Conservation (phyloP, 139 green algal species). For the Chlamydomonas applanata region DNA sequence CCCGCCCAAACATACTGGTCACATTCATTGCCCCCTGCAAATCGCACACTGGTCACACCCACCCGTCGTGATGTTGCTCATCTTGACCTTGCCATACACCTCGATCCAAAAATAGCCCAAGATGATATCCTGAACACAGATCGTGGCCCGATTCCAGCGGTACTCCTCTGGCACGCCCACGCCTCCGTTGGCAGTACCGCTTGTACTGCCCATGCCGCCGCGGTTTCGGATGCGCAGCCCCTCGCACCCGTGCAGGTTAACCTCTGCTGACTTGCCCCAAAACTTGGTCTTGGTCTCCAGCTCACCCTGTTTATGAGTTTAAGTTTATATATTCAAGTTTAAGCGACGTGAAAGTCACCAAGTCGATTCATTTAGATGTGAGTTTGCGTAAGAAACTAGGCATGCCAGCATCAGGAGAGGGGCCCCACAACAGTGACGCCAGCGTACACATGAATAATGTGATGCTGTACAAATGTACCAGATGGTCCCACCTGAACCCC, state of each 20-base stretch:
- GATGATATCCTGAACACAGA: constrained; percentile 89
- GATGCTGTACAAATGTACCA: no score
- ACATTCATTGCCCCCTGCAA: constrained; percentile 1
- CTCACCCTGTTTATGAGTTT: constrained; percentile 71
- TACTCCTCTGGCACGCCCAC: not conserved
- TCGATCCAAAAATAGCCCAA: constrained; percentile 89
- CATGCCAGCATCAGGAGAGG: no score
- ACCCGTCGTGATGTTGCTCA: constrained; percentile 71
- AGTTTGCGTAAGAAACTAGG: no score
- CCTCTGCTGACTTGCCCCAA: constrained; percentile 88
- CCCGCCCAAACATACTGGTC: not conserved
- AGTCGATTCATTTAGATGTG: no score
- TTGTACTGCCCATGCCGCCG: not conserved
- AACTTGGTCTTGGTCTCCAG: constrained; percentile 89
- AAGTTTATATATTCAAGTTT: no score
- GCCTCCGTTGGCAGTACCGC: constrained; percentile 63
- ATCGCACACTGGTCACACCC: not conserved
- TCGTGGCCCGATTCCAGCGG: constrained; percentile 75
- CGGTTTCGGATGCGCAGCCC: constrained; percentile 6
- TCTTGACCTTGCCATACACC: constrained; percentile 67
- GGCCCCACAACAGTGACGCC: no score
- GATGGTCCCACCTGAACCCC: no score
- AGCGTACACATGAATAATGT: no score
- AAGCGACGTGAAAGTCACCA: no score
- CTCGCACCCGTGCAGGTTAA: constrained; percentile 57